Evolutionary conservation across 108 stramenopile genomes (phyloP).

Genomic region (Cafeteria roenbergensis): DNA sequence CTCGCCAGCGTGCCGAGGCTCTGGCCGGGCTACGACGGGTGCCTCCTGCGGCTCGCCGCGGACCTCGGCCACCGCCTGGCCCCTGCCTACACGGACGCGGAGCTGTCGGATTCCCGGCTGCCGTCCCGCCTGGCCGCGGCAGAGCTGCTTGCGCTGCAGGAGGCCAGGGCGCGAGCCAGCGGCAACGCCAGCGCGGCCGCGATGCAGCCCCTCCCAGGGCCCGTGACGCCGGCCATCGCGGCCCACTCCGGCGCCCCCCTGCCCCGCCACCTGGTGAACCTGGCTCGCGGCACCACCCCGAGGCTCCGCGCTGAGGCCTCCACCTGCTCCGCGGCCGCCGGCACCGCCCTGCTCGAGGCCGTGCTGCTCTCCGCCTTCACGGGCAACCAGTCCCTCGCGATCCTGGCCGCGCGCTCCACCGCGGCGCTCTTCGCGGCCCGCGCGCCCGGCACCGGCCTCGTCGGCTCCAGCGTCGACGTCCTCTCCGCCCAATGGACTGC

Average conservation of each 20-base stretch:
- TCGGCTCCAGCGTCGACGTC: conserved; percentile 31
- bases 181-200: too few relatives aligned
- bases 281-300: conserved; percentile 25
- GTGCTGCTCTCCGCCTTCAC: conserved; percentile 29
- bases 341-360: conserved; percentile 43
- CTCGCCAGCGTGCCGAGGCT: too few relatives aligned
- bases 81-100: conserved; percentile 45
- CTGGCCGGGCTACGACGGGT: conserved; percentile 27
- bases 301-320: conserved; percentile 7
- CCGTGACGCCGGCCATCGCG: conserved; percentile 32
- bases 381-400: conserved; percentile 21
- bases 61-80: conserved; percentile 41
- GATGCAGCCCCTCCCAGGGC: too few relatives aligned
- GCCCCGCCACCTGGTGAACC: conserved; percentile 39
- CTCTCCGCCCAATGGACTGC: conserved; percentile 25
- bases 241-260: conserved; percentile 15
- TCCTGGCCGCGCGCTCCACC: conserved; percentile 22
- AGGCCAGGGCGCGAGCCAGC: too few relatives aligned
- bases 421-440: conserved; percentile 6
- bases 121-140: too few relatives aligned
- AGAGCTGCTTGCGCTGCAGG: too few relatives aligned
- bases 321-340: conserved; percentile 44
- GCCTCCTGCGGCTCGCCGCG: conserved; percentile 28
- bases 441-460: conserved; percentile 13
- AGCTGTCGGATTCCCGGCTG: too few relatives aligned